Base-by-base conservation (phyloP, 768 basidiomycete genomes). In the Kwoniella sp. region DNA sequence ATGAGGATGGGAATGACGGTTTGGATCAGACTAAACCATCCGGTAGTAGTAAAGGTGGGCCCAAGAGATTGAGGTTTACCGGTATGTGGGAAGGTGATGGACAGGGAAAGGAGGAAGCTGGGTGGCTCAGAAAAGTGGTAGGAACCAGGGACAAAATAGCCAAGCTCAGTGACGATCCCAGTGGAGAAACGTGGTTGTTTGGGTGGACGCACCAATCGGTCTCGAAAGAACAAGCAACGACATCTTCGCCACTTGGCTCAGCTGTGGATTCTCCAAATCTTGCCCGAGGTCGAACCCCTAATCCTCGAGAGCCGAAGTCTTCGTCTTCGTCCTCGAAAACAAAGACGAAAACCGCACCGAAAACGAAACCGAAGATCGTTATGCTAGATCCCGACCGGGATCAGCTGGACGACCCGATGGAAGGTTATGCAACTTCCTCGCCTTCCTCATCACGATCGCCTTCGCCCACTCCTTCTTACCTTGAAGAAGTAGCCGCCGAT, bases 401-500 rank as follows among this genome's bases (percentile, higher is more conserved):
- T 71, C 94, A 93, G 8, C 89, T 91, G 68, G 89, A 88, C 72
- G 90, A 95, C 55, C 85, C 94, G 0, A 78, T 88, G 17, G 85
- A 85, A 1, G 92, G 91, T 3, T 96, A 95, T 77, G 85, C 84
- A 7, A 89, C 88, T 1, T 81, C 83, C 19, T 82, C 84, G 0
- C 84, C 85, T 24, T 89, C 70, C 5, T 81, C 83, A 19, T 85
- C 88, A 12, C 88, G 89, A 19, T 88, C 90, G 1, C 78, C 85
- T 5, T 94, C 92, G 1, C 94, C 93, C 0, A 89, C 89, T 0
- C 87, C 86, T 2, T 87, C 87, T 2, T 89, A 90, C 68, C 85
- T 94, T 7, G 88, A 84, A 21, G 92, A 90, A 72, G 88, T 91
- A 30, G 90, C 90, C 72, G 87, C 85, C 55, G 92, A 97, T 69